Base-by-base conservation (phyloP, 2,329 filamentous ascomycete species). In the Annulohypoxylon truncatum region DNA sequence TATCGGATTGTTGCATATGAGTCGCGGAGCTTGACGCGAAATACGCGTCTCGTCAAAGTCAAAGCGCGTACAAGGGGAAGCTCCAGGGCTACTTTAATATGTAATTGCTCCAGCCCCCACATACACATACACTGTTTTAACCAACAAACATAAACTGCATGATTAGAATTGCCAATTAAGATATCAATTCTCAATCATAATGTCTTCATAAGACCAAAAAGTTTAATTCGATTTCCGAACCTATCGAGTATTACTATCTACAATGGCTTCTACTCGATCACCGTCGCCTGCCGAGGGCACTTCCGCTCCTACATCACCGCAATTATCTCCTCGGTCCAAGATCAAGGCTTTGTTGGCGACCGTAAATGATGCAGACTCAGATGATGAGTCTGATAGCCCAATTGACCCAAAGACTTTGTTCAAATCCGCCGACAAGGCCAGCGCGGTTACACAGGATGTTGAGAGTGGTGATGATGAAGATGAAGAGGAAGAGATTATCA, bases 321-420 rank as follows among this genome's bases (percentile, higher is more conserved):
- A 74, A 55, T 62, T 85, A 55, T 83, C 86, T 9, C 87, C 86
- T 4, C 80, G 78, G 40, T 84, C 87, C 18, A 89, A 88, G 70
- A 81, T 89, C 52, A 81, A 79, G 69, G 85, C 85, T 18, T 76
- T 88, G 54, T 74, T 89, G 24, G 86, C 82, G 26, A 77, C 80
- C 0, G 77, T 87, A 9, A 82, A 85, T 42, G 66, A 71, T 55
- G 81, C 77, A 64, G 83, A 82, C 64, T 85, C 84, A 9, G 85
- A 85, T 8, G 82, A 84, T n/a, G 76, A 79, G 9, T 67, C 46
- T 44, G 71, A 56, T 2, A 57, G 61, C 3, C 69, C 72, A 48
- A 73, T 75, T 44, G 69, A 74, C 42, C 50, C 66, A 2, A 74
- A 74, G 50, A 31, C 68, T 3, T 55, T 77, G 4, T 74, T 75